Evolutionary conservation across 106 monocot genomes (phyloP), one percentile per base, ranked within the genome.

Genomic region (Dioscorea zingiberensis): DNA sequence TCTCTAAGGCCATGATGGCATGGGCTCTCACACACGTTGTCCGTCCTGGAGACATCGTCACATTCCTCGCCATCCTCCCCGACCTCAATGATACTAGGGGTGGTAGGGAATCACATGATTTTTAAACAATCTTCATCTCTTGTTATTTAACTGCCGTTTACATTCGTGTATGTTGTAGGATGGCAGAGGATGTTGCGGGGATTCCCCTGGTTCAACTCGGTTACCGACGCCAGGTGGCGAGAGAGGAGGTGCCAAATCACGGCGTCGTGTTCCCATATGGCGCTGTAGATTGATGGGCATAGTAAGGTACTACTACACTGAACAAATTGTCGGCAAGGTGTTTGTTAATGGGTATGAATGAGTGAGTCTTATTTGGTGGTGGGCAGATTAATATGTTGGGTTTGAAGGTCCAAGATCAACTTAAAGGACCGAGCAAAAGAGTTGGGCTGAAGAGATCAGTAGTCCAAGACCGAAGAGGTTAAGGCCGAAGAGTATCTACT

Each of bases 1-100:
- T 86, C 44, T 59, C 74, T 3, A 82, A 69, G 71, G 63, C 75
- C 14, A 74, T 78, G 3, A 69, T 86, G 45, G 75, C 59, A 11
- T 86, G 86, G 86, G 81, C 86, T 19, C 75, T 86, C 54, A 76
- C 86, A 21, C 86, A 81, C 61, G 47, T 86, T 19, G 81, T 86
- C 64, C 78, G 65, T 17, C 76, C 81, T 4, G 78, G 82, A 14
- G 81, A 86, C 47, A 53, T 66, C 57, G 71, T 86, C 64, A 76
- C 76, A 13, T 69, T 86, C 48, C 70, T 86, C 47, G 81, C 74
- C 53, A 75, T 84, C 51, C 47, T 78, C 32, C 46, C 75, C 49
- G 21, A 60, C 47, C 67, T 1, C 27, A 21, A 49, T 9, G 48
- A 54, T 57, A 1, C 63, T 21, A 47, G 10, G 38, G 38, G 38